phyloP scores from a whole-genome alignment of 2,329 filamentous ascomycete species.

The Clonostachys sp. region DNA sequence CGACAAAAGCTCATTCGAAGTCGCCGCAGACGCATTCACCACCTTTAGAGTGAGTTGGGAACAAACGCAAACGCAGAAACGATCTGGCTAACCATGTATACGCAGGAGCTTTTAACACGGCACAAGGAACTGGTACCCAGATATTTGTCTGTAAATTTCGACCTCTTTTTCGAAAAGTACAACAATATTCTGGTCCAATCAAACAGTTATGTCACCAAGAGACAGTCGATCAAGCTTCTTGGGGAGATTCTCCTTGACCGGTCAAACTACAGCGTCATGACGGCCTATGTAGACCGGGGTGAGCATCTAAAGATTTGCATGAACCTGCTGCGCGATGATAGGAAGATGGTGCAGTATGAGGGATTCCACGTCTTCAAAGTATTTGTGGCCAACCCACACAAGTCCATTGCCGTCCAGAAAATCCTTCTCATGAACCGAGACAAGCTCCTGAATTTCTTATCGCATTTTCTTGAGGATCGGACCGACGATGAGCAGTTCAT shows the following conservation, averaged over 20 bases:
- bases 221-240: conserved; percentile 94
- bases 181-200: conserved; percentile 85
- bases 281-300: conserved; percentile 87
- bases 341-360: conserved; percentile 99
- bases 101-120: conserved; percentile 78
- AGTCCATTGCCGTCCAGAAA: conserved; percentile 91
- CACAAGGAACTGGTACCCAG: conserved; percentile 89
- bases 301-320: conserved; percentile 98
- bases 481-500: conserved; percentile 98
- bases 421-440: conserved; percentile 96
- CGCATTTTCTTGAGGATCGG: conserved; percentile 87
- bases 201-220: conserved; percentile 94
- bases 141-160: conserved; percentile 86
- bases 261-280: conserved; percentile 98
- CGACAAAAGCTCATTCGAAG: conserved; percentile 92
- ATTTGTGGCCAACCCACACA: conserved; percentile 97
- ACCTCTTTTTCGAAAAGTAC: conserved; percentile 87
- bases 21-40: conserved; percentile 94
- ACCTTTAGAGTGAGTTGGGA: conserved; percentile 73
- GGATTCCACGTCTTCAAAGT: conserved; percentile 99
- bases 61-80: neutral
- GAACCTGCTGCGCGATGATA: conserved; percentile 91
- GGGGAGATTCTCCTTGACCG: conserved; percentile 92
- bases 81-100: conserved; percentile 23
- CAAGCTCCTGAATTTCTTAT: conserved; percentile 81